phyloP scores from a whole-genome alignment of 768 basidiomycete genomes.

The Psilocybe cubensis region DNA sequence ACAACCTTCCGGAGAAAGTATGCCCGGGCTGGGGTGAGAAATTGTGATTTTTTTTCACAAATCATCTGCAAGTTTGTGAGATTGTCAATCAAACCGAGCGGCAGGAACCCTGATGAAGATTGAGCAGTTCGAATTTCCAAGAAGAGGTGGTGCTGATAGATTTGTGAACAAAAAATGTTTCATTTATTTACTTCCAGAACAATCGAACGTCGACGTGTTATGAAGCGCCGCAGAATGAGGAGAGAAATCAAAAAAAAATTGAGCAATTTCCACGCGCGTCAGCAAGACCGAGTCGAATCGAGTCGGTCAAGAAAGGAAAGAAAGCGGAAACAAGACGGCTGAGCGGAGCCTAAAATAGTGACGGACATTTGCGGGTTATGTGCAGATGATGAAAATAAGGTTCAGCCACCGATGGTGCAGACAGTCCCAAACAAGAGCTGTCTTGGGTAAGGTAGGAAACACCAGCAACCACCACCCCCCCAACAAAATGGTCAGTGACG shows the following conservation, averaged over 20 bases:
- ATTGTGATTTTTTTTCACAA: neutral
- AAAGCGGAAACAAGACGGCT: neutral
- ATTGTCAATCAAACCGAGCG: neutral
- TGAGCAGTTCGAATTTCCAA: neutral
- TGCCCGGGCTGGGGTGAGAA: neutral
- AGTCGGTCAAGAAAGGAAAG: too few relatives aligned
- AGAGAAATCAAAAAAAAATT: too few relatives aligned
- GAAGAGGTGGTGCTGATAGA: neutral
- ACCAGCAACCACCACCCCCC: constrained; percentile 38
- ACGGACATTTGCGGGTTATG: constrained; percentile 33
- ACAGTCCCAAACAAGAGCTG: constrained; percentile 29
- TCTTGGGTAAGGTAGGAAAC: constrained; percentile 36
- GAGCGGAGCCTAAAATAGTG: constrained; percentile 8
- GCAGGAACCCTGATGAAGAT: neutral
- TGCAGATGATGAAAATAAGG: constrained; percentile 40
- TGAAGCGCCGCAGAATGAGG: too few relatives aligned
- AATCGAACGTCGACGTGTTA: too few relatives aligned
- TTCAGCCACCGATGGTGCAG: constrained; percentile 42
- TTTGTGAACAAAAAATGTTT: neutral
- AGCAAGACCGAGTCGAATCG: too few relatives aligned
- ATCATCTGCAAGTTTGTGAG: neutral
- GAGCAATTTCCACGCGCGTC: too few relatives aligned
- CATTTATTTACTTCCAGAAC: neutral
- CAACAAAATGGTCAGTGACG: constrained; percentile 21
- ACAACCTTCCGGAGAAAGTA: neutral